These are phyloP conservation scores for Penicillium hesseltinei DNA, from an alignment of 2,329 filamentous ascomycete genomes.

Conservation along the genomic window DNA sequence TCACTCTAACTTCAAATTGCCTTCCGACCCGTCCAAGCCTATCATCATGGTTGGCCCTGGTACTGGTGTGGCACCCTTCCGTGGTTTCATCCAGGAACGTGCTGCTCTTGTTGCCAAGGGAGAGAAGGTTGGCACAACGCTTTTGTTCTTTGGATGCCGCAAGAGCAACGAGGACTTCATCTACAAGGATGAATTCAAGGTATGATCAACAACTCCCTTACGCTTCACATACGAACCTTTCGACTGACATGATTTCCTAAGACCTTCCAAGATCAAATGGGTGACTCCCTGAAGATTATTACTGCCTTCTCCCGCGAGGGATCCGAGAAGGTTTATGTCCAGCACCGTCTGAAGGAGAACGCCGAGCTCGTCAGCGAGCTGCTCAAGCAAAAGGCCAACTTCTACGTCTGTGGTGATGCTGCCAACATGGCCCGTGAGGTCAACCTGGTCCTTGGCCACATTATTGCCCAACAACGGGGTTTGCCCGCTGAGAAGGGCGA, in stretches of 20 bases:
- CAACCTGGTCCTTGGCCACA: constrained; percentile 79
- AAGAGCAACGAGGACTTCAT: constrained; percentile 86
- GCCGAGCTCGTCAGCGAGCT: constrained; percentile 84
- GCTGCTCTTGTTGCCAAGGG: constrained; percentile 78
- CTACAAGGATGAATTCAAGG: constrained; percentile 88
- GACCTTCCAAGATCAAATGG: constrained; percentile 79
- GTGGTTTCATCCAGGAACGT: constrained; percentile 90
- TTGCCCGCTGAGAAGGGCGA: constrained; percentile 84
- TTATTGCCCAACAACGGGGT: constrained; percentile 79
- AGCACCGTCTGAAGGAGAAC: constrained; percentile 83
- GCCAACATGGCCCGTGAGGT: constrained; percentile 96
- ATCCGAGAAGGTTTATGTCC: constrained; percentile 90
- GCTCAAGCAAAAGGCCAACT: constrained; percentile 79
- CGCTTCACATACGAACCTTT: not conserved
- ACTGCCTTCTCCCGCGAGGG: constrained; percentile 93
- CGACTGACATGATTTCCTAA: constrained; percentile 43
- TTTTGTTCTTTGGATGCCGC: constrained; percentile 95
- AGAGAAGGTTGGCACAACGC: constrained; percentile 76
- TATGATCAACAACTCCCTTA: constrained; percentile 50
- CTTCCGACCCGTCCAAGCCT: constrained; percentile 89
- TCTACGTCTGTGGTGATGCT: constrained; percentile 97
- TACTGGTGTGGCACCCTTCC: constrained; percentile 94
- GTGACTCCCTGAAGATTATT: constrained; percentile 85
- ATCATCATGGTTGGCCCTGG: constrained; percentile 95
- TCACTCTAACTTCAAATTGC: constrained; percentile 98